Evolutionary conservation across 305 asterid species (phyloP), one percentile per base, ranked within the genome.

Genomic region (Andrographis paniculata): DNA sequence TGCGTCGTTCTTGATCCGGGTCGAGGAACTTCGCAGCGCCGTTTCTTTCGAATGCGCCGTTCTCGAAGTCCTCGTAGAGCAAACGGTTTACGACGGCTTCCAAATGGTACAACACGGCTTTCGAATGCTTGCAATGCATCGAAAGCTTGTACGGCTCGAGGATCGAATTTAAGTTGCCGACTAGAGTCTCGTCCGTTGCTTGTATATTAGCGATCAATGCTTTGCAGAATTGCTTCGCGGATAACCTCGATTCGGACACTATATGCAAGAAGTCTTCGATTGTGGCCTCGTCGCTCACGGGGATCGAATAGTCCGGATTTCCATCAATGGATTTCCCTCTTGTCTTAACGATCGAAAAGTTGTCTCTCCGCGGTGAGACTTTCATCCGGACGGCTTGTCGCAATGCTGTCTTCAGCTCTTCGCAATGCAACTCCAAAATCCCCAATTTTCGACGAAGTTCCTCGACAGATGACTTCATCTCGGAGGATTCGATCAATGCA

Each of bases 161-260:
- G 53, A 73, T 46, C 19, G 54, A 23, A 53, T 76, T 79, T 45
- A 79, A 50, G 62, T 65, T 75, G 16, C 72, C 78, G 13, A 56
- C 50, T n/a, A 77, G 42, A 13, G 66, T 28, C 8, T 42, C 59
- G 48, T 86, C 94, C 0, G 65, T 57, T 28, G 66, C 82, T 28
- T 70, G 71, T 17, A 73, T 62, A 37, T 73, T 79, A 3, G 45
- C 64, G 4, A 76, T 14, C n/a, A 79, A 58, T 15, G 63, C 61
- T 69, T 70, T 76, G 81, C 88, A 70, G 64, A 79, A 76, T 16
- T 73, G 85, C 60, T 73, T 76, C 1, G 73, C 82, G 0, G 89
- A 79, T 48, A 68, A 27, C 46, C 89, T 73, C 38, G 89, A 65
- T 58, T 79, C 89, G 0, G 85, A 71, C 21, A 71, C 82, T 22